phyloP scores from a whole-genome alignment of 139 green algal species.

The Coccomyxa sp. region DNA sequence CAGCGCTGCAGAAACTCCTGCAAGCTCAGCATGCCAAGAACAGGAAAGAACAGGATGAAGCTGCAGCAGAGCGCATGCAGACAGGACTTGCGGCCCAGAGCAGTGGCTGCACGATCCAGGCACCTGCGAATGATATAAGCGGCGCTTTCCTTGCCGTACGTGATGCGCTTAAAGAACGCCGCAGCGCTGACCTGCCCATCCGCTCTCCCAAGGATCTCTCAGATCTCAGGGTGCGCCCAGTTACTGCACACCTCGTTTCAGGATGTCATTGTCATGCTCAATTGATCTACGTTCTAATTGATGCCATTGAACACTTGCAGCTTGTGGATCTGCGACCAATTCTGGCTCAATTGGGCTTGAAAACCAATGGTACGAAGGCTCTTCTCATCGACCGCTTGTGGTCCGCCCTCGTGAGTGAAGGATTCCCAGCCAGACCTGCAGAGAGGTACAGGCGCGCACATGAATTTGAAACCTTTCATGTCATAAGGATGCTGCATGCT shows the following conservation, averaged over 20 bases:
- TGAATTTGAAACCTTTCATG: background rate
- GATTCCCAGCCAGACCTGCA: background rate
- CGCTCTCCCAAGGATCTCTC: no score
- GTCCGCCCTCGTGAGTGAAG: background rate
- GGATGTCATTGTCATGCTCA: no score
- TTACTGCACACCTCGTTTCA: no score
- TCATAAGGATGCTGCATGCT: background rate
- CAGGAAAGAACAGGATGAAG: background rate
- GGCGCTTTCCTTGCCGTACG: background rate
- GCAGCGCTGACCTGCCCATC: no score
- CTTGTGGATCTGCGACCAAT: background rate
- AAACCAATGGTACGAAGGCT: background rate
- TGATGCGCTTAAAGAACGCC: background rate
- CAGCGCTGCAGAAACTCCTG: background rate
- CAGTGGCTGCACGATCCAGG: background rate
- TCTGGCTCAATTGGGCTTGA: background rate
- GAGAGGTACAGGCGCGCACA: background rate
- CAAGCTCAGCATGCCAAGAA: background rate
- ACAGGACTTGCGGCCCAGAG: background rate
- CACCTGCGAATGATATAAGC: background rate
- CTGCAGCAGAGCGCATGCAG: background rate
- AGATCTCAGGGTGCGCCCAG: no score
- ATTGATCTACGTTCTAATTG: background rate
- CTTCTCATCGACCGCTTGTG: background rate
- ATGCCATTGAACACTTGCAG: background rate